Evolutionary conservation across 768 basidiomycete genomes (phyloP).

Genomic region (Tylopilus sp.): DNA sequence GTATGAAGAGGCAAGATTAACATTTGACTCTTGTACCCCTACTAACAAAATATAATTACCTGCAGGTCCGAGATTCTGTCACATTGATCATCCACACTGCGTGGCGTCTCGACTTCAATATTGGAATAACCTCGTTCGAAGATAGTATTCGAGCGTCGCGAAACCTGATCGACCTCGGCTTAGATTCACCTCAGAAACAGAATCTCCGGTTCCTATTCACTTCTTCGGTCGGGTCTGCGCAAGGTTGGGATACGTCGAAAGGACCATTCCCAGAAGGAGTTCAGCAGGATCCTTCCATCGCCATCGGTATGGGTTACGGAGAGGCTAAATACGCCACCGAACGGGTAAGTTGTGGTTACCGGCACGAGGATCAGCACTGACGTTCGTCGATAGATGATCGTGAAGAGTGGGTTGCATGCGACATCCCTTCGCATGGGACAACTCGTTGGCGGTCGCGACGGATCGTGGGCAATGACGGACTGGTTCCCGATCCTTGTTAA

Average conservation of each 20-base stretch:
- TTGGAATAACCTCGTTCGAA: conserved; percentile 20
- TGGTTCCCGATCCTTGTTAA: conserved; percentile 1
- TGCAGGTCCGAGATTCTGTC: conserved; percentile 20
- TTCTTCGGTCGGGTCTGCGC: neutral
- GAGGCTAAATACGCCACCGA: neutral
- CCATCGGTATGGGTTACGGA: neutral
- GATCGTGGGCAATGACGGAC: neutral
- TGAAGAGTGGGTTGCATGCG: neutral
- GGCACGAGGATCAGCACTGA: too few relatives aligned
- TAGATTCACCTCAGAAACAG: too few relatives aligned
- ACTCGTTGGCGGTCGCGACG: neutral
- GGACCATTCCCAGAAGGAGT: neutral
- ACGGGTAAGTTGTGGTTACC: neutral
- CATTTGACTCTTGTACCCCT: too few relatives aligned
- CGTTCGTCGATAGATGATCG: neutral
- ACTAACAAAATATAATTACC: too few relatives aligned
- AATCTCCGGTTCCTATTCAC: neutral
- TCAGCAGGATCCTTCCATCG: neutral
- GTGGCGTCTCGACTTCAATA: conserved; percentile 36
- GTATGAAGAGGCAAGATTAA: too few relatives aligned
- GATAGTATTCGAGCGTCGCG: neutral
- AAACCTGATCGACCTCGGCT: neutral
- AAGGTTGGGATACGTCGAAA: neutral
- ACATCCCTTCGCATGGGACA: neutral
- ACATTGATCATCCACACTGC: conserved; percentile 28